These are phyloP conservation scores for Drechslerella dactyloides DNA, from an alignment of 2,329 filamentous ascomycete species.

Conservation along the genomic window DNA sequence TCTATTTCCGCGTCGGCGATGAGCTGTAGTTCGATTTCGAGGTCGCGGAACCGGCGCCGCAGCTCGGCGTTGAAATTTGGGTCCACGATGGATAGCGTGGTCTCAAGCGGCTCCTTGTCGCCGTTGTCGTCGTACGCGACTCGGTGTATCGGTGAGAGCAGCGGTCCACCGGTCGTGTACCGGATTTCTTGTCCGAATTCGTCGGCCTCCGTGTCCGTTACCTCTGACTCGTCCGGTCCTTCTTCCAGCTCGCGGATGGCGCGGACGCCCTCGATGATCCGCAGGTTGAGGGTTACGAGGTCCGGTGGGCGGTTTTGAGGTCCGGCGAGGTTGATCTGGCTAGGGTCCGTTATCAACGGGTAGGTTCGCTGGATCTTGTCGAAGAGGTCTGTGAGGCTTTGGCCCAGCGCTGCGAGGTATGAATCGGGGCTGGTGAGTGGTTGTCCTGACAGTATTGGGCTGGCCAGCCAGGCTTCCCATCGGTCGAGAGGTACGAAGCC, in stretches of 20 bases:
- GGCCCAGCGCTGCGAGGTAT: constrained; percentile 6
- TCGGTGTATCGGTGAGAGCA: too few relatives aligned
- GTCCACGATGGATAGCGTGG: too few relatives aligned
- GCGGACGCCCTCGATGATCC: constrained; percentile 18
- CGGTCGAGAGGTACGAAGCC: not conserved
- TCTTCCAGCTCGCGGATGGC: constrained; percentile 3
- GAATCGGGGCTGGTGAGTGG: constrained; percentile 1
- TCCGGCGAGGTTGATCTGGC: not conserved
- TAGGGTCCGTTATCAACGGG: not conserved
- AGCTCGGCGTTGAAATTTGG: too few relatives aligned
- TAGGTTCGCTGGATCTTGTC: constrained; percentile 8
- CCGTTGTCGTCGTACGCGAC: too few relatives aligned
- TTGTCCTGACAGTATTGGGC: constrained; percentile 1
- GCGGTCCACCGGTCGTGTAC: too few relatives aligned
- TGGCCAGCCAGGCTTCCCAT: constrained; percentile 17
- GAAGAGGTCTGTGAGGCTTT: constrained; percentile 15
- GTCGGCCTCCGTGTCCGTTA: constrained; percentile 19
- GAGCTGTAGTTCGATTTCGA: constrained; percentile 16
- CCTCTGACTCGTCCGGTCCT: constrained; percentile 20
- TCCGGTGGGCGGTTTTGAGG: constrained; percentile 3
- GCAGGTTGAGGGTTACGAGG: constrained; percentile 4
- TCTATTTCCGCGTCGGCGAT: constrained; percentile 21
- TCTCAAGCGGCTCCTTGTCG: too few relatives aligned
- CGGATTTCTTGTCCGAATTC: constrained; percentile 14
- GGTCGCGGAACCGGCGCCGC: constrained; percentile 2